Evolutionary conservation across 345 rosid genomes (phyloP).

Genomic region (Turritis glabra): DNA sequence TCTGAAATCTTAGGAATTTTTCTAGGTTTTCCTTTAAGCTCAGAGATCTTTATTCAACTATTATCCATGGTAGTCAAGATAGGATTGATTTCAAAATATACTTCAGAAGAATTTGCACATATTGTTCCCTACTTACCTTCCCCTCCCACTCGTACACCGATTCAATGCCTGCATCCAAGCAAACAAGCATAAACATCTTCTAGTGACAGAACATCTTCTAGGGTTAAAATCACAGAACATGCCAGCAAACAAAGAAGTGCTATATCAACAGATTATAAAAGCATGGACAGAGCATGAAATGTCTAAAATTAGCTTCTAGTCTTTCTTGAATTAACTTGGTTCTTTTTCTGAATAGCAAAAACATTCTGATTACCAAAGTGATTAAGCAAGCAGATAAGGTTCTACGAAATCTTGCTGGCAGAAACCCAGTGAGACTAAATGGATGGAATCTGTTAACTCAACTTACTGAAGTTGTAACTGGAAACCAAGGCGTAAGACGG

Average conservation of each 20-base stretch:
- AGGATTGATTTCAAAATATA: background rate
- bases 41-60: background rate
- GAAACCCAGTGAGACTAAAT: background rate
- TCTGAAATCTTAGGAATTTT: background rate
- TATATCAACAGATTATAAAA: background rate
- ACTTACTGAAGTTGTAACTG: background rate
- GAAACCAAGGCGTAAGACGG: background rate
- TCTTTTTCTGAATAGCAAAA: background rate
- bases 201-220: background rate
- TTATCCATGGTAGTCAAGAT: background rate
- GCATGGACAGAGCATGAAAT: background rate
- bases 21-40: background rate
- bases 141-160: slow-evolving; percentile 92
- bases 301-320: background rate
- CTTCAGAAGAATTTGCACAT: background rate
- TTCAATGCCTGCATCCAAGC: slow-evolving; percentile 65
- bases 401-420: background rate
- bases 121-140: slow-evolving; percentile 51
- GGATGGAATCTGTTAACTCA: background rate
- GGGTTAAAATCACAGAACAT: background rate
- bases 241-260: background rate
- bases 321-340: background rate
- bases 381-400: background rate
- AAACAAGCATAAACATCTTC: slow-evolving; percentile 1
- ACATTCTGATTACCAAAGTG: background rate